phyloP scores from a whole-genome alignment of 2,329 filamentous ascomycete genomes.

The Sarocladium brachiariae region DNA sequence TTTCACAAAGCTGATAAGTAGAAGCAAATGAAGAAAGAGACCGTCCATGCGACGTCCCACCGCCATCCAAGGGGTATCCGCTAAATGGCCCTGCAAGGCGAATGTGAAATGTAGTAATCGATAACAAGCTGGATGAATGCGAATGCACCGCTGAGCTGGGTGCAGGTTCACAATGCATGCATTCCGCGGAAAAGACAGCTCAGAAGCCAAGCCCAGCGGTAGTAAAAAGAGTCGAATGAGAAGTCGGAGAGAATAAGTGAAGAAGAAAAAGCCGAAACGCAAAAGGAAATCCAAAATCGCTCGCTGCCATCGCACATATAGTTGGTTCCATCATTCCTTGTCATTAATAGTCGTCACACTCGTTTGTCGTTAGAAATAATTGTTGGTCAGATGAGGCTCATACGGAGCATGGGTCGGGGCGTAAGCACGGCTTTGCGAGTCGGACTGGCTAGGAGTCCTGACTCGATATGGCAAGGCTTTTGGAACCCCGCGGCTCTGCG shows the following conservation, averaged over 20 bases:
- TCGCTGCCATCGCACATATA: not conserved
- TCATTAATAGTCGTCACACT: constrained; percentile 8
- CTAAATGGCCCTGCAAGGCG: not conserved
- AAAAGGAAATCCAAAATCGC: not conserved
- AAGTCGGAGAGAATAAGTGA: not conserved
- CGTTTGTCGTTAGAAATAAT: constrained; percentile 23
- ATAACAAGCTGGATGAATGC: not conserved
- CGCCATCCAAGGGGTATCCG: not conserved
- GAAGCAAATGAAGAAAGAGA: not conserved
- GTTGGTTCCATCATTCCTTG: not conserved
- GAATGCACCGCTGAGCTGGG: no score
- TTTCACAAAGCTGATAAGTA: not conserved
- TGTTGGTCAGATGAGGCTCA: constrained; percentile 16
- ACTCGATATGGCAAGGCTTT: constrained; percentile 35
- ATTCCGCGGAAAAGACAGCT: not conserved
- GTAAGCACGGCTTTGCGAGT: constrained; percentile 33
- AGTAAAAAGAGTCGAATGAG: not conserved
- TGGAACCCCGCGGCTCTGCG: constrained; percentile 35
- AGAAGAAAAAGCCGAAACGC: not conserved
- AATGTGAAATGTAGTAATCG: not conserved
- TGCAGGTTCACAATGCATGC: not conserved
- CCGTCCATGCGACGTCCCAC: not conserved
- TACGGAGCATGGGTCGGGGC: constrained; percentile 16
- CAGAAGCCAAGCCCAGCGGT: not conserved
- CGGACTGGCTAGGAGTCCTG: constrained; percentile 44